Evolutionary conservation across 2,329 filamentous ascomycete species (phyloP), one percentile per base, ranked within the genome.

Genomic region (Aureobasidium sp.): DNA sequence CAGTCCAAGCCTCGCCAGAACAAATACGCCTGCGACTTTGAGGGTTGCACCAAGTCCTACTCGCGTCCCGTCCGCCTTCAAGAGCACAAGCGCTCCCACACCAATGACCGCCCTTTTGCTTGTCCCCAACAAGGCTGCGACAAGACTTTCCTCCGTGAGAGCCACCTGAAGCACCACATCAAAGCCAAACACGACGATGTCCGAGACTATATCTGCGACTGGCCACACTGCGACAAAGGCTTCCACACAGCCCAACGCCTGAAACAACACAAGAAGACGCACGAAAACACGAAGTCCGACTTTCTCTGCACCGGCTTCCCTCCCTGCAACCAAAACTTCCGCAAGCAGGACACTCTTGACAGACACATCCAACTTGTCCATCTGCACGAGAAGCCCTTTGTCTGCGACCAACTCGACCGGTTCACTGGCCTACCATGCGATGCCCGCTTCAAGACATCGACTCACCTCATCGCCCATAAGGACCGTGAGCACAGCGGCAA

Each of bases 261-360:
- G n/a, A 83, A 87, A 61, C 82, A 89, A 42, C 91, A 96, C 71
- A 79, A 86, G 57, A 82, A 85, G 25, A 85, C 89, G 0, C 91
- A 96, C 72, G 82, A 87, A 69, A 87, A 87, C 56, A 82, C 86
- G 66, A 87, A 92, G 70, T 82, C 88, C 59, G 83, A 88, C 60
- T 91, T 88, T 69, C 81, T 83, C 62, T 96, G 91, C 70, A 85
- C 82, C 25, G 87, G 84, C 37, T 87, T 84, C 67, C 81, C 83
- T 1, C 84, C 82, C 0, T 96, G 91, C 75, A 82, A 83, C 20
- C 84, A 90, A 75, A 85, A 84, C 22, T 97, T 97, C 73, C 84
- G 93, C 64, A 97, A 96, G 75, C 88, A 91, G 71, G 86, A 91
- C 66, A 95, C 91, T 0, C 81, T 97, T 17, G 86, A 92, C 71